A percentile compares a stretch with the other conserved stretches of the same genome.
These are phyloP conservation scores for Penicillium sp. DNA, from an alignment of 2,329 filamentous ascomycete species.

Conservation along the genomic window DNA sequence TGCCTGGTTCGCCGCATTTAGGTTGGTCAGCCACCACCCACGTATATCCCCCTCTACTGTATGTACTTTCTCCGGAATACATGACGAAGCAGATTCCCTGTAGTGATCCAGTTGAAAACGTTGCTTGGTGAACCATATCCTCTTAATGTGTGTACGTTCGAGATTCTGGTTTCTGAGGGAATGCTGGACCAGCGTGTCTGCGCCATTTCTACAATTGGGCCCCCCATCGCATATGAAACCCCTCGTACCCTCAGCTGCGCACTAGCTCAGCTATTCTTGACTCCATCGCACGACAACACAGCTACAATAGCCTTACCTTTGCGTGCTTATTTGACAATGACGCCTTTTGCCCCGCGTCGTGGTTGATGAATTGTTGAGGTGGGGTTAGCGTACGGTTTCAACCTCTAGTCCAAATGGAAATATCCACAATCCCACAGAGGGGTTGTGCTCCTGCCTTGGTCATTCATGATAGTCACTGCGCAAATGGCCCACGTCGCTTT, in stretches of 20 bases:
- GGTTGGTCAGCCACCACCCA: constrained; percentile 1
- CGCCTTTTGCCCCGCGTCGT: neutral
- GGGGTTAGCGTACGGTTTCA: neutral
- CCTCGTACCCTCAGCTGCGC: neutral
- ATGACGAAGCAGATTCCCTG: too few species aligned
- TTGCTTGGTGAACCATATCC: neutral
- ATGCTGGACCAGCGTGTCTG: neutral
- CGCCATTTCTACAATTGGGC: constrained; percentile 1
- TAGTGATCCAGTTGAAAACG: neutral
- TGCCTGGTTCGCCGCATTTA: constrained; percentile 3
- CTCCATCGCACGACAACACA: neutral
- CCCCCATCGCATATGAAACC: constrained; percentile 2
- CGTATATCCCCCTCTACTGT: too few species aligned
- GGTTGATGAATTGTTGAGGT: neutral
- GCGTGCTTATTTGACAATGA: neutral
- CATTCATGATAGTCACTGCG: neutral
- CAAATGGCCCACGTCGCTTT: neutral
- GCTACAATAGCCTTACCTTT: neutral
- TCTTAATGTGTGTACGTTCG: neutral
- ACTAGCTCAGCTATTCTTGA: too few species aligned
- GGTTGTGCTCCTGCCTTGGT: neutral
- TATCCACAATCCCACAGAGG: neutral
- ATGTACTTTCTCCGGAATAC: neutral
- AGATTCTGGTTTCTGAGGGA: neutral
- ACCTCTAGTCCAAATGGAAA: neutral